phyloP scores from a whole-genome alignment of 1,139 yeast genomes.

The Suhomyces chickasaworum region DNA sequence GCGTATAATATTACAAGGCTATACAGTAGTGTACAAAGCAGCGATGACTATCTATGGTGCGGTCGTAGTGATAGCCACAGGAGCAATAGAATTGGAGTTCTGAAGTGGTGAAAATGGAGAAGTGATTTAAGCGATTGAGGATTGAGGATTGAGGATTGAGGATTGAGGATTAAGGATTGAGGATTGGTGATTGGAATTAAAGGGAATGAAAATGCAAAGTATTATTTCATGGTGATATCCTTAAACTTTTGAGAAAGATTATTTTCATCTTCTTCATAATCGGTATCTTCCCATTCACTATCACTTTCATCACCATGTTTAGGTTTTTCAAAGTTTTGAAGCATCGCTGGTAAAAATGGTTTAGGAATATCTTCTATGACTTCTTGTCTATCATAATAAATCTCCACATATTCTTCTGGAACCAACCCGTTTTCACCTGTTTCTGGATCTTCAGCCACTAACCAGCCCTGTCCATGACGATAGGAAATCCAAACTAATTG shows the following conservation, averaged over 20 bases:
- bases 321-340: conserved; percentile 23
- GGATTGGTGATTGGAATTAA: not conserved
- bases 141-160: too few relatives aligned
- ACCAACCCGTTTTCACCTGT: conserved; percentile 88
- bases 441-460: conserved; percentile 83
- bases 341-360: conserved; percentile 49
- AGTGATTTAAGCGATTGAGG: not conserved
- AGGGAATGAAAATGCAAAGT: not conserved
- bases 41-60: not conserved
- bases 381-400: conserved; percentile 34
- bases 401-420: conserved; percentile 90
- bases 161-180: too few relatives aligned
- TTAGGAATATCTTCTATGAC: conserved; percentile 44
- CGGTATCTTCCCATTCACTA: conserved; percentile 44
- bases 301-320: conserved; percentile 24
- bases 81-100: not conserved
- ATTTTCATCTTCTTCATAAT: conserved; percentile 20
- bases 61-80: not conserved
- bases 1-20: conserved; percentile 6
- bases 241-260: not conserved
- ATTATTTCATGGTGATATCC: not conserved
- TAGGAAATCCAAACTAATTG: conserved; percentile 85
- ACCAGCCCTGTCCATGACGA: conserved; percentile 98
- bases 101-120: not conserved
- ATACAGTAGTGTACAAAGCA: conserved; percentile 8